Evolutionary conservation across 2,329 filamentous ascomycete genomes (phyloP), one percentile per base, ranked within the genome.

Genomic region (Colletotrichum sp.): DNA sequence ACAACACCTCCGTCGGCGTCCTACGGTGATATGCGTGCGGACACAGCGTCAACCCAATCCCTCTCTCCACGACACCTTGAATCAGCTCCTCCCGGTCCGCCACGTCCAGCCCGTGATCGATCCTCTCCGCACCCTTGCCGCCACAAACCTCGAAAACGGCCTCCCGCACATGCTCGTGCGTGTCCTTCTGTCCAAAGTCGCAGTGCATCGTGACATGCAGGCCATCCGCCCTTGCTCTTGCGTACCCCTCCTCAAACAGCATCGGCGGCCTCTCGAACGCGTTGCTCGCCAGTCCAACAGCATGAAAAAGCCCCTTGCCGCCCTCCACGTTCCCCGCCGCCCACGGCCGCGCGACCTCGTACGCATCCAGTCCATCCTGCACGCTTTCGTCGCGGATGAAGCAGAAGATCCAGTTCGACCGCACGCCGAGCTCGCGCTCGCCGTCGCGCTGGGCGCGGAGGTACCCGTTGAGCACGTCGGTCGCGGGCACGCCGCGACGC

Each of bases 31-130:
- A 86, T 12, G 85, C 84, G 77, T 85, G 84, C 2, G 95, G 95
- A 81, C 94, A 96, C 49, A 95, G 87, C 0, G 93, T 94, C 73
- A 96, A 83, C 80, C 96, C 81, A 26, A 90, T 91, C 21, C 89
- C 86, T 68, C 92, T 86, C 9, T 85, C 81, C 4, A 90, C 92
- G 15, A 96, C 87, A 26, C 89, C 87, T 76, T 87, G 81, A 82
- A 95, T 85, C 32, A 96, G 85, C n/a, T 83, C 87, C 1, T 88
- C 84, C 77, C 95, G 91, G 52, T 93, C 88, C 7, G 89, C 87
- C 7, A 95, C 87, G 10, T 91, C 89, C 67, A 95, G 92, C 1
- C 94, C 94, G 81, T 96, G 94, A 81, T 96, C 94, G 80, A 96
- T 95, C 52, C 95, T 90, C 81, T 90, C 86, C 57, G 92, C 91